Evolutionary conservation across 2,329 filamentous ascomycete species (phyloP), one percentile per base, ranked within the genome.

Genomic region (Aureobasidium sp.): DNA sequence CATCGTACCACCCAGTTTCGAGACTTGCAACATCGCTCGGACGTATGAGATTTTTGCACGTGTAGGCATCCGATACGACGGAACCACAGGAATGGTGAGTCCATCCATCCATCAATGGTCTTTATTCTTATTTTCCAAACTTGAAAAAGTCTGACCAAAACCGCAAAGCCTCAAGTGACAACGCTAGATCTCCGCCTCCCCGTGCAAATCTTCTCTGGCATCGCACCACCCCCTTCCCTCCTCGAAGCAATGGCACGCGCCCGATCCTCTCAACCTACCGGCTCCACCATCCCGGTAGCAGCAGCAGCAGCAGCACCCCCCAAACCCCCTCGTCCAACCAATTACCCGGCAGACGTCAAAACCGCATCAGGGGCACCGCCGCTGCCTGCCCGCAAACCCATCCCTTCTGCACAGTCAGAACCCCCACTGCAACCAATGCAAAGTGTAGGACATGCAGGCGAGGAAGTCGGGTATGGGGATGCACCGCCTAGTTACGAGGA

Each of bases 401-500:
- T 53, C 4, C 17, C 24, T 3, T 29, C 39, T 21, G 16, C 19
- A 12, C 35, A 29, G 22, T 14, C n/a, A 30, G 22, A 34, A 11
- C 10, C 19, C 7, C 1, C 6, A 10, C 21, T 25, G 34, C 4
- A 19, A 12, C 17, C 42, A 27, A 14, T 37, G 11, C 44, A 48
- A 17, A 22, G 39, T 6, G 40, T 45, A 24, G 32, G 39, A 8
- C 27, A 34, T 24, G 53, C 55, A 3, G 34, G 44, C 27, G 42
- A 54, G 16, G 50, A 54, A 19, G 34, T 42, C 37, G 38, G 38
- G 2, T 74, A 79, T 58, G 84, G 88, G 27, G 89, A 93, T 53
- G 88, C 89, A n/a, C 90, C 91, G 16, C 90, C 90, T 6, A 95
- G 88, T 63, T 97, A 97, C 64, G 90, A 95, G 69, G 90, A 96